Evolutionary conservation across 176 grass and related monocot species (phyloP).

Genomic region (Carex pumila): DNA sequence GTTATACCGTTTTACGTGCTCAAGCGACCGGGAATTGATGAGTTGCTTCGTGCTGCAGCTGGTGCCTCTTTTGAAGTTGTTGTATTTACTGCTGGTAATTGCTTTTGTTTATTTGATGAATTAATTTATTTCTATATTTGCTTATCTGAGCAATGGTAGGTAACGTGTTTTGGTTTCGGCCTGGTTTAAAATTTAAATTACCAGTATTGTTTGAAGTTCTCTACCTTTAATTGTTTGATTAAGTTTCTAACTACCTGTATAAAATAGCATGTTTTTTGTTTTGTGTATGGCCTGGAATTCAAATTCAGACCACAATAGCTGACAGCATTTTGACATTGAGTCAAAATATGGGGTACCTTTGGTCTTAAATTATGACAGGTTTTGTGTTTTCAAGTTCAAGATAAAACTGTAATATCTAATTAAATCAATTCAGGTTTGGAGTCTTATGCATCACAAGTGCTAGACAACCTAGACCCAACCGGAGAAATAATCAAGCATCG

Average conservation of each 20-base stretch:
- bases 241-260: neutral
- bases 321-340: neutral
- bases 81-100: conserved; percentile 61
- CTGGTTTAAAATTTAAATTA: neutral
- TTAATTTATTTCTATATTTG: neutral
- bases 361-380: no score
- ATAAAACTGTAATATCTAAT: neutral
- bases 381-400: no score
- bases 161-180: neutral
- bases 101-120: neutral
- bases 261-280: neutral
- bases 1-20: conserved; percentile 69
- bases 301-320: neutral
- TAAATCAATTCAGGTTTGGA: conserved; percentile 30
- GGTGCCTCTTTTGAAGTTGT: conserved; percentile 52
- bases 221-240: neutral
- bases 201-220: neutral
- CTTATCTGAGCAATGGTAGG: neutral
- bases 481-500: conserved; percentile 53
- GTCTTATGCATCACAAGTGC: conserved; percentile 68
- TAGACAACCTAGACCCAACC: conserved; percentile 56
- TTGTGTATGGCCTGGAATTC: neutral
- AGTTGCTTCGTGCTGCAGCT: conserved; percentile 42
- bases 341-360: neutral
- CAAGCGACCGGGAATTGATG: conserved; percentile 61